These are phyloP conservation scores for Apium graveolens DNA, from an alignment of 129 eudicot species.

Conservation along the genomic window DNA sequence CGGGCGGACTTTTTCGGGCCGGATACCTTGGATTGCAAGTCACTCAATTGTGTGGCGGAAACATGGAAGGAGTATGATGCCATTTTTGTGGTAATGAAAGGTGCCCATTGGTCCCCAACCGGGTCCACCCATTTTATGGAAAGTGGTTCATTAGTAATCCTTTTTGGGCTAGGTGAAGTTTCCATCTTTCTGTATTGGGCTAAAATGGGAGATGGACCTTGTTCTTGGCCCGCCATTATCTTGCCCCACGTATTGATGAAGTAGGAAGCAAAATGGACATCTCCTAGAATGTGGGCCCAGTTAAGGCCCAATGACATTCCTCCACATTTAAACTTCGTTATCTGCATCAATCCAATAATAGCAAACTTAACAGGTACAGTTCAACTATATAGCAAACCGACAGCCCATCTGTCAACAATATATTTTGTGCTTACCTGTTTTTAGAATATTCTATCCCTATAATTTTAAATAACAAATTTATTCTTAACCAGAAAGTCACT, in stretches of 20 bases:
- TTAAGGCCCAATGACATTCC: constrained; percentile 62
- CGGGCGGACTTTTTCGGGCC: not conserved
- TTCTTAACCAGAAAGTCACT: too few relatives aligned
- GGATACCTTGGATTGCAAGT: constrained; percentile 31
- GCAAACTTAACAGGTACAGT: not conserved
- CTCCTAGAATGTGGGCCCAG: constrained; percentile 78
- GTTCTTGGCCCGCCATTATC: constrained; percentile 22
- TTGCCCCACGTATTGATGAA: constrained; percentile 41
- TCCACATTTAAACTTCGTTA: constrained; percentile 64
- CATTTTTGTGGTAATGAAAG: constrained; percentile 23
- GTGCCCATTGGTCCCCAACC: constrained; percentile 58
- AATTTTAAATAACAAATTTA: too few relatives aligned
- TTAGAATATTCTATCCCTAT: too few relatives aligned
- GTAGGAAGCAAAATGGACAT: constrained; percentile 38
- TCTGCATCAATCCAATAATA: constrained; percentile 19
- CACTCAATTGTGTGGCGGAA: constrained; percentile 27
- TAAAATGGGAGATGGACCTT: constrained; percentile 22
- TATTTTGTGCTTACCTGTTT: too few relatives aligned
- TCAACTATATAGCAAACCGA: too few relatives aligned
- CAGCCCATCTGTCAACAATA: too few relatives aligned
- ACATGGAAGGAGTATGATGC: constrained; percentile 31
- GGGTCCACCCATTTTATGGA: constrained; percentile 54
- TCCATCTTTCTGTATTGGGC: constrained; percentile 14
- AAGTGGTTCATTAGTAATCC: constrained; percentile 16
- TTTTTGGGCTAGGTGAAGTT: constrained; percentile 2